Evolutionary conservation across 768 basidiomycete genomes (phyloP).

Genomic region (Rhizopogon vesiculosus): DNA sequence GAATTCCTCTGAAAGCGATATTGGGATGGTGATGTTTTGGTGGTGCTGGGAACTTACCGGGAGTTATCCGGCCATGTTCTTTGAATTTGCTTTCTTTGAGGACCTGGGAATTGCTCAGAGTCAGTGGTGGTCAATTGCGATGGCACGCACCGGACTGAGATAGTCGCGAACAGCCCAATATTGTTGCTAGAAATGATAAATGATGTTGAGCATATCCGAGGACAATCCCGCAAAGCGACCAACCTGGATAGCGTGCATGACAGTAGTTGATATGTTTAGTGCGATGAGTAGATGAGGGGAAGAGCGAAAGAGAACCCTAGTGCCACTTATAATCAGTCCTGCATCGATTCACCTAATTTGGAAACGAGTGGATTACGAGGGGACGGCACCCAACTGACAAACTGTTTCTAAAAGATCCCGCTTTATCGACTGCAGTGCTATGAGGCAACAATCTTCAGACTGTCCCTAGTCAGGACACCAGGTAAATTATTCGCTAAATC

Average conservation of each 20-base stretch:
- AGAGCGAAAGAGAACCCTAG: slow-evolving; percentile 12
- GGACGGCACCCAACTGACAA: too few species aligned
- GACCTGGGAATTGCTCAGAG: slow-evolving; percentile 52
- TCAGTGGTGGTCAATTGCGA: slow-evolving; percentile 10
- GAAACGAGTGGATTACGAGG: slow-evolving; percentile 11
- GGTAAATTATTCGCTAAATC: neutral
- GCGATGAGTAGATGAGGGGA: slow-evolving; percentile 10
- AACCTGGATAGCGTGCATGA: slow-evolving; percentile 50
- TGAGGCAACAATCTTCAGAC: too few species aligned
- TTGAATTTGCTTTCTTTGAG: slow-evolving; percentile 98
- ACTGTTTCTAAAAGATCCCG: neutral
- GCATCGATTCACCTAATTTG: slow-evolving; percentile 30
- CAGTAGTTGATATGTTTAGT: slow-evolving; percentile 4
- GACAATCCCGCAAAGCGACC: neutral
- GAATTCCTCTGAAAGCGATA: slow-evolving; percentile 74
- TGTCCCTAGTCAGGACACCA: neutral
- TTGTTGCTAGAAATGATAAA: slow-evolving; percentile 58
- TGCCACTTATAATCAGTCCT: slow-evolving; percentile 8
- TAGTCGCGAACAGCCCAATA: slow-evolving; percentile 94
- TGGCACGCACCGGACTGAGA: slow-evolving; percentile 71
- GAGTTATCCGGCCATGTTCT: slow-evolving; percentile 94
- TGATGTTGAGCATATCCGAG: slow-evolving; percentile 5
- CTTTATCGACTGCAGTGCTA: too few species aligned
- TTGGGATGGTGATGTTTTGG: slow-evolving; percentile 9
- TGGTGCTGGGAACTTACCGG: slow-evolving; percentile 48